Evolutionary conservation across 1,139 yeast genomes (phyloP), one percentile per base, ranked within the genome.

Genomic region (Eremothecium sinecaudum): DNA sequence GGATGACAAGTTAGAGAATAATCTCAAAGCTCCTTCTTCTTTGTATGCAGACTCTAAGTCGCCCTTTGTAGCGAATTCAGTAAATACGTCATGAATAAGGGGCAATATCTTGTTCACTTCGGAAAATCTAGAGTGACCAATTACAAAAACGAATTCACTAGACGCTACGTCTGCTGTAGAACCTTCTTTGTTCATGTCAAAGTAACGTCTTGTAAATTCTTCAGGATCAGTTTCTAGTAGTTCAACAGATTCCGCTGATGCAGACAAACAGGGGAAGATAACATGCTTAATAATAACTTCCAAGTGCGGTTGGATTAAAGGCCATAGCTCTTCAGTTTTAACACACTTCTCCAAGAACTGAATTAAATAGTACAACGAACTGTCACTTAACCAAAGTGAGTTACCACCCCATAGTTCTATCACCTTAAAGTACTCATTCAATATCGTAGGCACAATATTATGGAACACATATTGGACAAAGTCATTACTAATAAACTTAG

Each of bases 81-180:
- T 62, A 46, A 78, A 74, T 4, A 73, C 59, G 11, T 71, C 73
- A 44, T 69, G 72, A 25, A 76, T 56, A 27, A 74, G 58, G 15
- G 61, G 55, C 39, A 77, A 58, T 10, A 77, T 45, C 16, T 62
- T 55, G 31, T 60, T 43, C 14, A 75, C 58, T 34, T 66, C 63
- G 25, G 66, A 65, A 45, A 73, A 70, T 49, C 73, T 67, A 35
- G 67, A 47, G 61, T 61, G 42, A 61, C 66, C 51, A 64, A 61
- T 42, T 24, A 59, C 59, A 52, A 71, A 73, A 32, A 87, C 61
- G 46, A 84, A 82, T 56, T 79, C 80, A 33, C 80, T 72, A 2
- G 95, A 79, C 0, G 94, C 94, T 27, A 75, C 74, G 50, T 83
- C 94, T 0, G 93, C 75, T 9, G 90, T 78, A 31, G 73, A 71